Conservation (phyloP, 2,329 filamentous ascomycete genomes). For the Cercospora janseana region DNA sequence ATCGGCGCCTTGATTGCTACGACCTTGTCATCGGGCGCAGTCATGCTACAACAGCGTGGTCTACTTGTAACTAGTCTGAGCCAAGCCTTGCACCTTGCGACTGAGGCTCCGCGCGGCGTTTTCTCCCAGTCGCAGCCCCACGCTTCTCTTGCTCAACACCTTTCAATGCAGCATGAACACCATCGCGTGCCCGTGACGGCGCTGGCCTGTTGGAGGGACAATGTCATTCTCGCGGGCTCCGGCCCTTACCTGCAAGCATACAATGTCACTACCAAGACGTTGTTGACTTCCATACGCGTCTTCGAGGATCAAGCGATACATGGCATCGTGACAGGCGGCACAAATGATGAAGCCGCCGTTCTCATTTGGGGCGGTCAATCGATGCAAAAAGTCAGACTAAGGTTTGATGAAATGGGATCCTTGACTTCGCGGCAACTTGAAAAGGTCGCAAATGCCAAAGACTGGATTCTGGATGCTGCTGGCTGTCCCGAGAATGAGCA, state of each 20-base stretch:
- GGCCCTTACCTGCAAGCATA: conserved; percentile 46
- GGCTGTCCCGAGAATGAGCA: not conserved
- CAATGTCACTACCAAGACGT: conserved; percentile 28
- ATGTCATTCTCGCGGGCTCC: conserved; percentile 44
- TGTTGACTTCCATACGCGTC: conserved; percentile 45
- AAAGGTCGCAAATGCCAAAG: conserved; percentile 54
- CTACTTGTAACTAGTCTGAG: too few species aligned
- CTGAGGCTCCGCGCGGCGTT: too few species aligned
- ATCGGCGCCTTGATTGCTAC: too few species aligned
- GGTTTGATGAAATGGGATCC: not conserved
- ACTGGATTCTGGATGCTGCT: conserved; percentile 73
- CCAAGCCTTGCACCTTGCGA: not conserved
- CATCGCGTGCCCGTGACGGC: conserved; percentile 47
- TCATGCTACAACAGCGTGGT: too few species aligned
- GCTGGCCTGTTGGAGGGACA: conserved; percentile 39
- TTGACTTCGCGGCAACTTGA: conserved; percentile 38
- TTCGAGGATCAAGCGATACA: conserved; percentile 72
- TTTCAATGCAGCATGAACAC: conserved; percentile 35
- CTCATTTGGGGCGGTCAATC: conserved; percentile 67
- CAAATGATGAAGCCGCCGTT: conserved; percentile 34
- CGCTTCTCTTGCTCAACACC: not conserved
- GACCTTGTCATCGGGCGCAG: too few species aligned
- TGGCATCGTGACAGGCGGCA: conserved; percentile 57
- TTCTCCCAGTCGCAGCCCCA: not conserved
- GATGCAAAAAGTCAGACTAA: conserved; percentile 12